A percentile compares a stretch with the other conserved stretches of the same genome.
Conservation (phyloP, 176 grass and related monocot species). For the Tillandsia fasciculata region DNA sequence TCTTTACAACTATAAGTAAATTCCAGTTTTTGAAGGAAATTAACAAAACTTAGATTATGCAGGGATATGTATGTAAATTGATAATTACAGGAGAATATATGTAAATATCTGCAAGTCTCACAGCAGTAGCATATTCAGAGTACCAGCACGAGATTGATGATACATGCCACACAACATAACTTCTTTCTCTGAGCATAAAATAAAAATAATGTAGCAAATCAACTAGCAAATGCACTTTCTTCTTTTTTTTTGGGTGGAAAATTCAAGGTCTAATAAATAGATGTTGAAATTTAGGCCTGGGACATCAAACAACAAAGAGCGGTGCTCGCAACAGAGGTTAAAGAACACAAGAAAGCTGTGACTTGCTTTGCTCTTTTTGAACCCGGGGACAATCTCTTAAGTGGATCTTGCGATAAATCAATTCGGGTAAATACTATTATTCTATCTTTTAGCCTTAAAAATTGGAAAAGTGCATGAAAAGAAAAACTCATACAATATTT, state of each 20-base stretch:
- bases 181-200: too few relatives aligned
- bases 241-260: too few relatives aligned
- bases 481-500: not conserved
- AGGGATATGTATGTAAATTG: too few relatives aligned
- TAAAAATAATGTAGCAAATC: too few relatives aligned
- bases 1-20: not conserved
- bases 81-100: too few relatives aligned
- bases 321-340: constrained; percentile 63
- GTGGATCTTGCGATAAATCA: constrained; percentile 88
- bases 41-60: not conserved
- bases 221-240: too few relatives aligned
- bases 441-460: not conserved
- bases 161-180: not conserved
- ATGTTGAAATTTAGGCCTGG: constrained; percentile 51
- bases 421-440: constrained; percentile 54
- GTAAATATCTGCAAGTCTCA: too few relatives aligned
- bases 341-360: constrained; percentile 71
- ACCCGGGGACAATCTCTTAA: constrained; percentile 66
- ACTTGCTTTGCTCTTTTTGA: constrained; percentile 76
- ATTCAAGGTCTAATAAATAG: not conserved
- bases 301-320: constrained; percentile 84
- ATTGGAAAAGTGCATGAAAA: not conserved
- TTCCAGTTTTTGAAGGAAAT: not conserved
- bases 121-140: not conserved
- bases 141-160: not conserved